Evolutionary conservation across 2,329 filamentous ascomycete genomes (phyloP), one percentile per base, ranked within the genome.

Genomic region (Rhinocladiella mackenziei): DNA sequence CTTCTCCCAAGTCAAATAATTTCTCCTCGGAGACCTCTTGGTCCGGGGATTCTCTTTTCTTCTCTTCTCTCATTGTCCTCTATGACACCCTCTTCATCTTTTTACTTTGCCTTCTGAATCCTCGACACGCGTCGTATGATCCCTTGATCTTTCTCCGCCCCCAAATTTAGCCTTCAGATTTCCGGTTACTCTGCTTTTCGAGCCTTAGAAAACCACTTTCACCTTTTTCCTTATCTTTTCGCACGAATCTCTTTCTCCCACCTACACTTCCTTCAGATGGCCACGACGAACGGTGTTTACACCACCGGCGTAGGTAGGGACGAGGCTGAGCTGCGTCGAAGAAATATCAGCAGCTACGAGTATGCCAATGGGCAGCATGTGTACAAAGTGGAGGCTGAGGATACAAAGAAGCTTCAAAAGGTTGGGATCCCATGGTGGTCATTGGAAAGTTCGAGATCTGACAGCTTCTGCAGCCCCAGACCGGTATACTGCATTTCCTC

Each of bases 321-420:
- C 35, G 56, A 62, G 17, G 65, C 46, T 50, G 55, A 70, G 47
- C 43, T 69, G 26, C 63, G 68, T 36, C 65, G 66, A 48, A 62
- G 68, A 59, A 69, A 70, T 60, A 62, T 69, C 20, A 55, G 62
- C 31, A 58, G 55, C 35, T 48, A 61, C 20, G 60, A 63, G 31
- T 62, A 55, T 31, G 35, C 54, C 26, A 61, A 60, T 48, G 48
- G 50, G 20, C 39, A 49, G 32, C 40, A 55, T 15, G 48, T 53
- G 13, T 50, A 47, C 34, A 48, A 54, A 18, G 48, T 54, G 18
- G 57, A 63, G 18, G 55, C 60, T 17, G 58, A 65, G 48, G 55
- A 58, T 32, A 65, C 61, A 46, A 68, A 67, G 55, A 53, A 50
- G 36, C 59, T 61, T 40, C 54, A 56, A 36, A 61, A 66, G 62